These are phyloP conservation scores for Zasmidium cellare DNA, from an alignment of 2,329 filamentous ascomycete genomes.

Conservation along the genomic window DNA sequence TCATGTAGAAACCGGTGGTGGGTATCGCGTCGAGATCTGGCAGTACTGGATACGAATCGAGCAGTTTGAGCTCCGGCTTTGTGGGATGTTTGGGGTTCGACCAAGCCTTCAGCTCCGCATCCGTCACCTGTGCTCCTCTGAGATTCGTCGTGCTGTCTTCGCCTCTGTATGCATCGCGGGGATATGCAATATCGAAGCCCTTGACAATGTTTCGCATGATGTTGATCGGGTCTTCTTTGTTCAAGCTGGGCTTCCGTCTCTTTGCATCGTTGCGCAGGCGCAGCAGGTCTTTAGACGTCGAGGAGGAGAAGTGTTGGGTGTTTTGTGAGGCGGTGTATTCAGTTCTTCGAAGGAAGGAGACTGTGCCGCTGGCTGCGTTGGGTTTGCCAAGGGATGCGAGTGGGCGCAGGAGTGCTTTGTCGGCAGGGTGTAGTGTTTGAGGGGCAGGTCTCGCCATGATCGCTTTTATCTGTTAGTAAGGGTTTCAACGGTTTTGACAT, in stretches of 20 bases:
- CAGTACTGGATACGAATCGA: constrained; percentile 61
- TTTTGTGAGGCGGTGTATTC: constrained; percentile 78
- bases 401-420: constrained; percentile 79
- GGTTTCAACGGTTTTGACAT: background rate
- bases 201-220: constrained; percentile 63
- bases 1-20: constrained; percentile 58
- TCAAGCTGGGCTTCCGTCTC: constrained; percentile 38
- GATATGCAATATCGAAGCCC: constrained; percentile 65
- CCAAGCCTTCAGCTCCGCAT: constrained; percentile 61
- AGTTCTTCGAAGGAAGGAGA: constrained; percentile 92
- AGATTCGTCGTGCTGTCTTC: constrained; percentile 60
- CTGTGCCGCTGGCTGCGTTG: constrained; percentile 71
- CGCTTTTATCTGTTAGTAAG: constrained; percentile 21
- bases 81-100: constrained; percentile 59
- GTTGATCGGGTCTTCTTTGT: constrained; percentile 60
- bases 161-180: constrained; percentile 65
- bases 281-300: constrained; percentile 55
- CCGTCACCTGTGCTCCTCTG: constrained; percentile 54
- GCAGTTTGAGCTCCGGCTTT: constrained; percentile 56
- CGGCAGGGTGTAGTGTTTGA: constrained; percentile 75
- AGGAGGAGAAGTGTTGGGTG: constrained; percentile 51
- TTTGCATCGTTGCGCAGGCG: constrained; percentile 42
- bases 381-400: constrained; percentile 83
- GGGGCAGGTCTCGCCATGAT: constrained; percentile 69
- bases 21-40: constrained; percentile 63